Conservation (phyloP, 2,329 filamentous ascomycete genomes). For the Trichoderma guizhouense region DNA sequence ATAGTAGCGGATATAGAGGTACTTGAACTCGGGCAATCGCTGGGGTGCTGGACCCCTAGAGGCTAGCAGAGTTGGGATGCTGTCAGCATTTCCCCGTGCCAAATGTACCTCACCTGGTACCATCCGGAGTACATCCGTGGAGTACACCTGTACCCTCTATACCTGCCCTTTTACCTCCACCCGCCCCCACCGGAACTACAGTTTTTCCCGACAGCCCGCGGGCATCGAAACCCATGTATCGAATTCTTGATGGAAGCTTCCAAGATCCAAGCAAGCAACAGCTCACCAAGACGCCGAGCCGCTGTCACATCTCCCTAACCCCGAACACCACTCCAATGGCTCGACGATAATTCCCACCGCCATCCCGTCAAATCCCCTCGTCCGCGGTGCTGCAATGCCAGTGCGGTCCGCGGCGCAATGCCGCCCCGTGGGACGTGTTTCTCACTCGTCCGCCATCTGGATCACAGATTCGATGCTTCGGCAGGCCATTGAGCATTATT, state of each 20-base stretch:
- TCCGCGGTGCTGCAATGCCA: slow-evolving; percentile 28
- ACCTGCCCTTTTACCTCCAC: not conserved
- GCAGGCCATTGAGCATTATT: slow-evolving; percentile 32
- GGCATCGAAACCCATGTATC: not conserved
- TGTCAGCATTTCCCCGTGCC: not conserved
- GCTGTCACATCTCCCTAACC: not conserved
- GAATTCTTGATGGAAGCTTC: not conserved
- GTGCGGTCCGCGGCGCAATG: slow-evolving; percentile 29
- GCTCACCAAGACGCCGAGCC: not conserved
- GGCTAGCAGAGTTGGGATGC: not conserved
- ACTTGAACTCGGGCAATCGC: too few relatives aligned
- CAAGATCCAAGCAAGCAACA: not conserved
- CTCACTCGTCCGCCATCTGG: slow-evolving; percentile 29
- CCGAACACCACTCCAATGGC: not conserved
- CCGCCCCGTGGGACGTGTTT: slow-evolving; percentile 23
- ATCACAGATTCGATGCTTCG: slow-evolving; percentile 33
- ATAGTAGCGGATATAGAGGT: too few relatives aligned
- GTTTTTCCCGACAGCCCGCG: slow-evolving; percentile 9
- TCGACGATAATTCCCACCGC: not conserved
- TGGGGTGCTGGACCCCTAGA: too few relatives aligned
- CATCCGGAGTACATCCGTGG: not conserved
- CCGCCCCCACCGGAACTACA: slow-evolving; percentile 9
- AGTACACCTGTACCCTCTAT: not conserved
- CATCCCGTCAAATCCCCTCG: not conserved
- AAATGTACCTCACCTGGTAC: too few relatives aligned